These are phyloP conservation scores for Cryptosporidium sp. DNA, from an alignment of 169 alveolate species.

Conservation along the genomic window DNA sequence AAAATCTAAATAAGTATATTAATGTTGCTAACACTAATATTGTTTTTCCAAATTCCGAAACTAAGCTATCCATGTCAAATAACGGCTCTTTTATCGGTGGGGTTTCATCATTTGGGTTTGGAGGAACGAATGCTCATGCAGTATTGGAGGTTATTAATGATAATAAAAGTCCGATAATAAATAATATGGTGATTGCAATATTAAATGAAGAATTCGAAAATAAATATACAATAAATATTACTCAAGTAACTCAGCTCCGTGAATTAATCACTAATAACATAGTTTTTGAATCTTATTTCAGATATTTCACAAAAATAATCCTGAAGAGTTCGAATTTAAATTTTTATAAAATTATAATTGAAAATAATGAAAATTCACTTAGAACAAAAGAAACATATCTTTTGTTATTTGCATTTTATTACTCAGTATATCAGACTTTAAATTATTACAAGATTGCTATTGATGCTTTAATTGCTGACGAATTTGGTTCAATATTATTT, in stretches of 20 bases:
- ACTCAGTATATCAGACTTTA: slow-evolving; percentile 20
- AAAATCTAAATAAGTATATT: slow-evolving; percentile 77
- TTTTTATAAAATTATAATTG: background rate
- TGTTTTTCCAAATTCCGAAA: slow-evolving; percentile 22
- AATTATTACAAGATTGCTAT: background rate
- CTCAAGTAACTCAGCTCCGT: background rate
- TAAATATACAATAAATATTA: background rate
- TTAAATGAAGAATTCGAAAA: background rate
- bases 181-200: slow-evolving; percentile 20
- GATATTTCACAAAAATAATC: background rate
- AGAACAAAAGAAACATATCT: background rate
- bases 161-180: background rate
- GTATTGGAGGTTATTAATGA: slow-evolving; percentile 67
- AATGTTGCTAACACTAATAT: slow-evolving; percentile 75
- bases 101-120: slow-evolving; percentile 79
- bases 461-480: slow-evolving; percentile 7
- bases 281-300: slow-evolving; percentile 15
- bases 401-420: slow-evolving; percentile 33
- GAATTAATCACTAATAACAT: background rate
- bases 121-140: slow-evolving; percentile 81
- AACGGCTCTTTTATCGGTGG: slow-evolving; percentile 54
- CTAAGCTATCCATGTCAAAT: slow-evolving; percentile 6
- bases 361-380: background rate
- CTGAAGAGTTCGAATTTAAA: background rate
- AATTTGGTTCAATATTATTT: slow-evolving; percentile 23